Percentiles rank a stretch among this genome's conserved stretches.
These are phyloP conservation scores for Spiraea crenata DNA, from an alignment of 331 rosid genomes.

Conservation along the genomic window DNA sequence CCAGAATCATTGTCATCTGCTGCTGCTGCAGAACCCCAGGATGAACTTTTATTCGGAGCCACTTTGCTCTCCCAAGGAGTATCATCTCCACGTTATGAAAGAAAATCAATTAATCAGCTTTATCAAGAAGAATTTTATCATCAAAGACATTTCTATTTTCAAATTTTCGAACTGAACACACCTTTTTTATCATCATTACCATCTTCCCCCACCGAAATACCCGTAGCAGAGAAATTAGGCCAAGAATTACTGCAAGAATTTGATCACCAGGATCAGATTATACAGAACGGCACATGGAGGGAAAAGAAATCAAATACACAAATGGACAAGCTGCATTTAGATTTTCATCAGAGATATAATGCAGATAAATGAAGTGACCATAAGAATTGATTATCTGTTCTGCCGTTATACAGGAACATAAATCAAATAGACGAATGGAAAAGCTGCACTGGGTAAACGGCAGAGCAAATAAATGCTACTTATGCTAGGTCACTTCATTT, in stretches of 20 bases:
- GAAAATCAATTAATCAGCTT: slow-evolving; percentile 20
- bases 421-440: too few species aligned
- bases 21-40: slow-evolving; percentile 66
- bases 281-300: neutral
- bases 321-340: neutral
- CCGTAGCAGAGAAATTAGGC: slow-evolving; percentile 46
- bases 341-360: neutral
- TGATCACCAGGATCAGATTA: neutral
- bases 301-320: neutral
- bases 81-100: slow-evolving; percentile 42
- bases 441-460: neutral
- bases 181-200: slow-evolving; percentile 37
- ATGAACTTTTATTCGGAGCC: slow-evolving; percentile 41
- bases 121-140: neutral
- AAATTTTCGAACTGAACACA: slow-evolving; percentile 20
- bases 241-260: slow-evolving; percentile 56
- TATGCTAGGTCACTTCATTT: neutral
- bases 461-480: neutral
- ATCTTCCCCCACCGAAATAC: slow-evolving; percentile 23
- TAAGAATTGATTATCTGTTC: too few species aligned
- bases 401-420: neutral
- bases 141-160: slow-evolving; percentile 2
- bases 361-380: neutral
- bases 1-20: slow-evolving; percentile 37
- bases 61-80: slow-evolving; percentile 64